A percentile compares a stretch with the other conserved stretches of the same genome.
Evolutionary conservation across 169 alveolate species (phyloP).

Genomic region (Plasmodium cynomolgi): DNA sequence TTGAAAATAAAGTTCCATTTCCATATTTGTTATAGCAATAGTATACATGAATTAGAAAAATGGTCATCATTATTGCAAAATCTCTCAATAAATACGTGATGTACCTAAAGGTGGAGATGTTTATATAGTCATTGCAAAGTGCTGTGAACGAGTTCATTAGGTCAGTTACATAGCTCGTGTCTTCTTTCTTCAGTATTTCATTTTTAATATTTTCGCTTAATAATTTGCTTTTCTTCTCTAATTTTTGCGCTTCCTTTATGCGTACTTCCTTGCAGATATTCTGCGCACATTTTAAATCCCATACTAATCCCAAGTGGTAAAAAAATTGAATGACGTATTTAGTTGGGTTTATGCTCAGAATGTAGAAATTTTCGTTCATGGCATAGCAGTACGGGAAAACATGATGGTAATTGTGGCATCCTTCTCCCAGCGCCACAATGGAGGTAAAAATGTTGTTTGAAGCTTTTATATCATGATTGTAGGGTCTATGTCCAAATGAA

Average conservation of each 20-base stretch:
- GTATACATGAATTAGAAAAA: slow-evolving; percentile 50
- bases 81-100: slow-evolving; percentile 61
- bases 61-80: slow-evolving; percentile 43
- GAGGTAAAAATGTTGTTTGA: slow-evolving; percentile 82
- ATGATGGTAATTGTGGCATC: slow-evolving; percentile 92
- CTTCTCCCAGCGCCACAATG: slow-evolving; percentile 89
- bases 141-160: slow-evolving; percentile 65
- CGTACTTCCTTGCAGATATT: slow-evolving; percentile 71
- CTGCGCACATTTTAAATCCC: slow-evolving; percentile 72
- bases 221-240: slow-evolving; percentile 62
- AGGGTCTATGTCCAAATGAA: slow-evolving; percentile 86
- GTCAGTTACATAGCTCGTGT: slow-evolving; percentile 59
- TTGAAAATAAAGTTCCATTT: slow-evolving; percentile 66
- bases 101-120: slow-evolving; percentile 54
- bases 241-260: slow-evolving; percentile 50
- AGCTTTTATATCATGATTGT: slow-evolving; percentile 75
- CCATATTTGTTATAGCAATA: slow-evolving; percentile 74
- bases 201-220: slow-evolving; percentile 74
- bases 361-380: slow-evolving; percentile 82
- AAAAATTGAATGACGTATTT: slow-evolving; percentile 56
- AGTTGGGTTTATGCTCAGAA: slow-evolving; percentile 68
- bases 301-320: slow-evolving; percentile 72
- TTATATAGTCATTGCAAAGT: slow-evolving; percentile 63
- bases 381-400: slow-evolving; percentile 89
- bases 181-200: slow-evolving; percentile 73